Percentiles rank a stretch among this genome's conserved stretches.
Evolutionary conservation across 2,329 filamentous ascomycete species (phyloP).

Genomic region (Penicillium sp.): DNA sequence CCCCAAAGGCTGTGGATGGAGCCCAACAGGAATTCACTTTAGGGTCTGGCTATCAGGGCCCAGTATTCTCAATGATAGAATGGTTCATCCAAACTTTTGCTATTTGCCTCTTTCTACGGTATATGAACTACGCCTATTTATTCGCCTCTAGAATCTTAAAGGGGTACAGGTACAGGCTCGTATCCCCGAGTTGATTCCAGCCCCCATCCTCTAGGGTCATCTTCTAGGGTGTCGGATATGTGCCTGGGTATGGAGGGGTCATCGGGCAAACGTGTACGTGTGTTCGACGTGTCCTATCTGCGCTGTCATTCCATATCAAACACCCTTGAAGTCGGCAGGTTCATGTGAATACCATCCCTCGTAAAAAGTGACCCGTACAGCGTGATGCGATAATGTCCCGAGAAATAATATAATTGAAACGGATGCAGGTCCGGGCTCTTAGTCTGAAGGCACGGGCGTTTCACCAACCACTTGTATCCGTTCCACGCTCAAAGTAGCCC

Average conservation of each 20-base stretch:
- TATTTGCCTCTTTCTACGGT: slow-evolving; percentile 3
- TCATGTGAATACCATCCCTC: slow-evolving; percentile 3
- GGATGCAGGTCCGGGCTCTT: slow-evolving; percentile 2
- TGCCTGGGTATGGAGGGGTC: slow-evolving; percentile 12
- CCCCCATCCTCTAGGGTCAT: neutral
- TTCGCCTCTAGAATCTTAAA: neutral
- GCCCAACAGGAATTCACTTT: neutral
- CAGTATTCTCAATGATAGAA: slow-evolving; percentile 1
- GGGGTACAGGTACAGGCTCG: neutral
- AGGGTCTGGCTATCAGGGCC: neutral
- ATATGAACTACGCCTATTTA: neutral
- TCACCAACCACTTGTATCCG: slow-evolving; percentile 15
- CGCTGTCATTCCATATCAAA: neutral
- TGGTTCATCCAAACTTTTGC: slow-evolving; percentile 12
- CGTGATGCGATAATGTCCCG: slow-evolving; percentile 4
- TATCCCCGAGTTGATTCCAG: neutral
- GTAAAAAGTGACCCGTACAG: neutral
- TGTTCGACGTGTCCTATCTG: slow-evolving; percentile 4
- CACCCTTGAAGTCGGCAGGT: neutral
- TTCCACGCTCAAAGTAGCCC: slow-evolving; percentile 15
- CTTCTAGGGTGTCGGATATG: slow-evolving; percentile 2
- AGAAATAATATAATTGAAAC: slow-evolving; percentile 20
- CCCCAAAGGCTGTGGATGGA: slow-evolving; percentile 6
- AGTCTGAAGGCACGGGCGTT: slow-evolving; percentile 15
- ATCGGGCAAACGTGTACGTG: neutral